phyloP scores from a whole-genome alignment of 2,329 filamentous ascomycete genomes.

The Fusarium brachygibbosum region DNA sequence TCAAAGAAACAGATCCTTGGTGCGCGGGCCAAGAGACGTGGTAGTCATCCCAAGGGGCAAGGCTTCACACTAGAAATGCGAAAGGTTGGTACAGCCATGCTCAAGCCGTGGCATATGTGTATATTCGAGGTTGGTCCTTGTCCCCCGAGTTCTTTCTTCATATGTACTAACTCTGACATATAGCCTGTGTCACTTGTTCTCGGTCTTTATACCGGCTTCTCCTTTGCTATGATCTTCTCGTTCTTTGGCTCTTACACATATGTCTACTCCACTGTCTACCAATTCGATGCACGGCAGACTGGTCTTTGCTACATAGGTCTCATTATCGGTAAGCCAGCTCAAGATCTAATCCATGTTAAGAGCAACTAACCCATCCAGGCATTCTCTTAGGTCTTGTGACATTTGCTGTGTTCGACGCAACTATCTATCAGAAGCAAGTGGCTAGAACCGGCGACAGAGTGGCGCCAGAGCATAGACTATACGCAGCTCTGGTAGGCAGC shows the following conservation, averaged over 20 bases:
- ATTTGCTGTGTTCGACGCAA: slow-evolving; percentile 16
- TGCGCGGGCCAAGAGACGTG: slow-evolving; percentile 2
- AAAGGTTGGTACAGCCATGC: slow-evolving; percentile 9
- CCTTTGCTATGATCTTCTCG: slow-evolving; percentile 26
- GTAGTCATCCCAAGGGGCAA: not conserved
- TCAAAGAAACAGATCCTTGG: slow-evolving; percentile 11
- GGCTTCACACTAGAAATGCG: not conserved
- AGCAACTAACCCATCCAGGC: not conserved
- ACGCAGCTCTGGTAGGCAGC: slow-evolving; percentile 14
- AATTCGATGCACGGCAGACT: slow-evolving; percentile 7
- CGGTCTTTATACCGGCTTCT: slow-evolving; percentile 14
- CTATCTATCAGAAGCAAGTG: slow-evolving; percentile 16
- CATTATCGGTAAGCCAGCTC: not conserved
- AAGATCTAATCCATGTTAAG: not conserved
- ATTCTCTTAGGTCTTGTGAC: slow-evolving; percentile 16
- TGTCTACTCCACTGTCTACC: slow-evolving; percentile 11
- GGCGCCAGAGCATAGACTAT: slow-evolving; percentile 10
- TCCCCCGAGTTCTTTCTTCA: rapidly evolving
- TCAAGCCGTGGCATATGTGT: slow-evolving; percentile 27
- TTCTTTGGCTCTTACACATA: slow-evolving; percentile 21
- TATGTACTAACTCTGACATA: not conserved
- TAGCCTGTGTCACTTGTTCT: slow-evolving; percentile 16
- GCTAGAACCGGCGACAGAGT: slow-evolving; percentile 13
- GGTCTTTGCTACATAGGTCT: slow-evolving; percentile 25
- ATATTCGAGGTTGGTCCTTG: slow-evolving; percentile 5